These are phyloP conservation scores for Onygenales sp. DNA, from an alignment of 2,329 filamentous ascomycete species.

Conservation along the genomic window DNA sequence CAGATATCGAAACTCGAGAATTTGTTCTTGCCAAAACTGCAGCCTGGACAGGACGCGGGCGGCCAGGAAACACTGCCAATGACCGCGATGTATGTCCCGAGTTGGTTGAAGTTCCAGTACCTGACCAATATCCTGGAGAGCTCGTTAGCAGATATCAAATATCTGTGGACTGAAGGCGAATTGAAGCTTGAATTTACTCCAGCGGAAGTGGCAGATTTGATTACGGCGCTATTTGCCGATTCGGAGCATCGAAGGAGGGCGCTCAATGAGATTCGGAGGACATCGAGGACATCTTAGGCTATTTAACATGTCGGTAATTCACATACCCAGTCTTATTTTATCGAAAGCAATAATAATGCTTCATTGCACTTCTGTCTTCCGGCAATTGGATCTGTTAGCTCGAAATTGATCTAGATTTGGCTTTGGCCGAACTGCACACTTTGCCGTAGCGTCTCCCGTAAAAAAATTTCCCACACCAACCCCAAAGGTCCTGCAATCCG, in stretches of 20 bases:
- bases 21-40: conserved; percentile 42
- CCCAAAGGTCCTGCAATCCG: not conserved
- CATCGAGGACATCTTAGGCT: conserved; percentile 14
- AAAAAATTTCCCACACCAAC: conserved; percentile 25
- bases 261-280: conserved; percentile 46
- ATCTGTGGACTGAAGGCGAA: conserved; percentile 56
- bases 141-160: conserved; percentile 56
- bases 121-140: conserved; percentile 54
- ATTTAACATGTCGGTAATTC: not conserved
- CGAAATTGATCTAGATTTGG: not conserved
- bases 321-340: not conserved
- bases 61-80: conserved; percentile 31
- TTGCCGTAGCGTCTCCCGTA: conserved; percentile 33
- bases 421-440: conserved; percentile 18
- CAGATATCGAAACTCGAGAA: conserved; percentile 46
- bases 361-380: conserved; percentile 1
- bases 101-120: conserved; percentile 59
- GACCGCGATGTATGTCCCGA: conserved; percentile 52
- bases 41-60: conserved; percentile 9
- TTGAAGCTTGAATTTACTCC: conserved; percentile 51
- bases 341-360: not conserved
- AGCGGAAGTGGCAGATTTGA: conserved; percentile 54
- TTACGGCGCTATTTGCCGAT: conserved; percentile 56
- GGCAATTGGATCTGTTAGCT: not conserved
- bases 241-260: conserved; percentile 49